Evolutionary conservation across 2,329 filamentous ascomycete species (phyloP).

Genomic region (Penicillium decumbens): DNA sequence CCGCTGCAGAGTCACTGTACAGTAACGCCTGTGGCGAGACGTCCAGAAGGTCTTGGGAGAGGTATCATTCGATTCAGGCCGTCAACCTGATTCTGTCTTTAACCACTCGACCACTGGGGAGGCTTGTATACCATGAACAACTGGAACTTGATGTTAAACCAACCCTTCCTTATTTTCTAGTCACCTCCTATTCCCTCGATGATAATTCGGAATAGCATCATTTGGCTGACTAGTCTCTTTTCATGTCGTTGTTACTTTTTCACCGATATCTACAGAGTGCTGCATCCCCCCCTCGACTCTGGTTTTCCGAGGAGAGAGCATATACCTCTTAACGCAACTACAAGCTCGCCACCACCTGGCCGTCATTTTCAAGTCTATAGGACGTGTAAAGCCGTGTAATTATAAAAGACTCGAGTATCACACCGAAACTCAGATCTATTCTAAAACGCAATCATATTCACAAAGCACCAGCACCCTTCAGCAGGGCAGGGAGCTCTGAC

Average conservation of each 20-base stretch:
- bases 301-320: neutral
- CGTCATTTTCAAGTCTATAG: neutral
- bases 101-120: too few relatives aligned
- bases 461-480: conserved; percentile 61
- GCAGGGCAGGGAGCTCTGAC: conserved; percentile 58
- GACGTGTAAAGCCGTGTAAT: conserved; percentile 1
- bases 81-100: too few relatives aligned
- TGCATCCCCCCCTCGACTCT: neutral
- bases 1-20: too few relatives aligned
- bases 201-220: too few relatives aligned
- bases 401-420: neutral
- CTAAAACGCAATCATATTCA: conserved; percentile 30
- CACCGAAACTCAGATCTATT: neutral
- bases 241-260: conserved; percentile 1
- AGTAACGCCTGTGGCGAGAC: too few relatives aligned
- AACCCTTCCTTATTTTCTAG: too few relatives aligned
- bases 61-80: too few relatives aligned
- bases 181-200: too few relatives aligned
- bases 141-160: too few relatives aligned
- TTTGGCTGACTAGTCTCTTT: neutral
- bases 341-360: neutral
- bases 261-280: conserved; percentile 1
- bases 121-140: too few relatives aligned
- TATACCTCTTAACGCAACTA: neutral
- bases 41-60: too few relatives aligned